These are phyloP conservation scores for Fusarium napiforme DNA, from an alignment of 2,329 filamentous ascomycete genomes.

Conservation along the genomic window DNA sequence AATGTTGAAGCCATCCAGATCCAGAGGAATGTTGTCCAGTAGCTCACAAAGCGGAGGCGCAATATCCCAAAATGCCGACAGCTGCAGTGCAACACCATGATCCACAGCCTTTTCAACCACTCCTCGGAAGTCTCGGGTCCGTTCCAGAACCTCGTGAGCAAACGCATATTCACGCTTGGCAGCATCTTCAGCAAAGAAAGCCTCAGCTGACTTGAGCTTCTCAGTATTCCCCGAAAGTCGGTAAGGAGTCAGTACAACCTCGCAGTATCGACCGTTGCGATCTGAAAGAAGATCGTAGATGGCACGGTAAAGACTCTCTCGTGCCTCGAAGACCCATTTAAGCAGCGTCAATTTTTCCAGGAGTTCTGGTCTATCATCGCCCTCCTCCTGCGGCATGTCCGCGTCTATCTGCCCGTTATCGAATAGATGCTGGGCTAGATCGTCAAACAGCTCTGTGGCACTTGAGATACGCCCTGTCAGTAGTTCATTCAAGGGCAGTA, in stretches of 20 bases:
- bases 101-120: constrained; percentile 87
- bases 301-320: constrained; percentile 87
- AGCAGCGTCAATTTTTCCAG: constrained; percentile 93
- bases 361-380: constrained; percentile 92
- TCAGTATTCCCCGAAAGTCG: constrained; percentile 77
- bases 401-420: constrained; percentile 72
- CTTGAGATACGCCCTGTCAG: constrained; percentile 79
- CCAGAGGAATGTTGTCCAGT: constrained; percentile 79
- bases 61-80: constrained; percentile 98
- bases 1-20: constrained; percentile 71
- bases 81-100: constrained; percentile 88
- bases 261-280: constrained; percentile 86
- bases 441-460: constrained; percentile 81
- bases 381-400: constrained; percentile 91
- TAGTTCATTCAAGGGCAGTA: constrained; percentile 85
- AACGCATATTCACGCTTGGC: constrained; percentile 76
- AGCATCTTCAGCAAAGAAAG: constrained; percentile 85
- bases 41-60: constrained; percentile 83
- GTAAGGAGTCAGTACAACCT: constrained; percentile 86
- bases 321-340: constrained; percentile 96
- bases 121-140: constrained; percentile 79
- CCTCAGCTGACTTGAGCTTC: constrained; percentile 81
- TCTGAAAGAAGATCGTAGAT: constrained; percentile 86
- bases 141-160: constrained; percentile 76
- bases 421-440: constrained; percentile 77